Evolutionary conservation across 129 eudicot genomes (phyloP), one percentile per base, ranked within the genome.

Genomic region (Oenanthe sinensis): DNA sequence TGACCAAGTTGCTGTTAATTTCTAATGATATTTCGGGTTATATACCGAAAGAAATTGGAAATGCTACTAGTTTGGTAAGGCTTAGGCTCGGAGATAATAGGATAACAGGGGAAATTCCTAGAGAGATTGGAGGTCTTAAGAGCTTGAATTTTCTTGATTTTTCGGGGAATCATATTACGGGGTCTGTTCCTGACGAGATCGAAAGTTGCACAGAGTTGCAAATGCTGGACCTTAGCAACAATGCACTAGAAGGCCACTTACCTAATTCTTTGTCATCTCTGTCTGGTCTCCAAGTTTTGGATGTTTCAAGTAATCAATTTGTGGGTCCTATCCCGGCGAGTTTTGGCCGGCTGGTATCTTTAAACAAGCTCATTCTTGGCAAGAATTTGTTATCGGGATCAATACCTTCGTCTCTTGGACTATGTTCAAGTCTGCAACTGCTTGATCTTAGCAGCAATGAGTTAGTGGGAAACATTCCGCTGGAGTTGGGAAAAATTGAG

Each of bases 391-490:
- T 85, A 39, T 75, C 88, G 0, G 88, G 88, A 22, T 39, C 81
- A 39, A 85, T 85, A 62, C 88, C 88, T 17, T 54, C 83, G 16
- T 85, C 85, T 4, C 28, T 85, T 9, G 84, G 88, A 33, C 81
- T 78, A 4, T 85, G 88, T 80, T 78, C 85, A 20, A 78, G 83
- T 39, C 83, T 85, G 16, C 88, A 85, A 55, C 52, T 85, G 78
- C 85, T 85, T 65, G 88, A 85, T 82, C 82, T 85, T 62, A 79
- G 86, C 75, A 79, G 82, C 76, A 83, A 83, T 63, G 49, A 46
- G 33, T 70, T 83, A 37, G 46, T 44, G 4, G 86, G 86, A 0
- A 67, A 28, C 26, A 83, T 83, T 30, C 86, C 86, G 1, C 24
- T 39, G 42, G 82, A 83, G 80, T 72, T 72, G 39, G 52, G 52